These are phyloP conservation scores for Lachancea fermentati DNA, from an alignment of 805 yeast species.

Conservation along the genomic window DNA sequence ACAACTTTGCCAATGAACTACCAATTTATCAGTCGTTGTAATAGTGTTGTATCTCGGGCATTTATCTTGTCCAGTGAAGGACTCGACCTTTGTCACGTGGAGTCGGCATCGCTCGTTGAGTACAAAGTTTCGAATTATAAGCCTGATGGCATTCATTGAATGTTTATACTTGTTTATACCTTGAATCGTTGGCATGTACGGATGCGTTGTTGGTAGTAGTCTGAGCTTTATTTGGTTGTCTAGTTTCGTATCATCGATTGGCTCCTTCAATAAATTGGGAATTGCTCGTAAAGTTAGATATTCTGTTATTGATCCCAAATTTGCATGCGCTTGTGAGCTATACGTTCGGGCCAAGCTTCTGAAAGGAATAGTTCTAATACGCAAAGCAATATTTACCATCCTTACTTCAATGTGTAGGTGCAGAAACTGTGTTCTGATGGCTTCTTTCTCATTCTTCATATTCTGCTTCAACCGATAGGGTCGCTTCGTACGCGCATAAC, in stretches of 20 bases:
- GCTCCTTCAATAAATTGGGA: conserved; percentile 44
- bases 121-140: conserved; percentile 50
- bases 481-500: neutral
- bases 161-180: conserved; percentile 54
- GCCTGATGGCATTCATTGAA: conserved; percentile 50
- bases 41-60: conserved; percentile 12
- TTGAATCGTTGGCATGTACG: conserved; percentile 49
- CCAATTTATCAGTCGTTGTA: conserved; percentile 21
- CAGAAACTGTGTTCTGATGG: no score
- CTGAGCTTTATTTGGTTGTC: conserved; percentile 46
- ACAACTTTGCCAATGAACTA: conserved; percentile 28
- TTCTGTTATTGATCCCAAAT: conserved; percentile 50
- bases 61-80: conserved; percentile 18
- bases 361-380: no score
- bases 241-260: conserved; percentile 41
- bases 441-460: neutral
- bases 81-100: conserved; percentile 40
- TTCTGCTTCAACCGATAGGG: neutral
- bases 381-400: no score
- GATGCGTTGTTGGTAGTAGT: conserved; percentile 50
- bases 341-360: neutral
- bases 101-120: conserved; percentile 47
- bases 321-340: conserved; percentile 19
- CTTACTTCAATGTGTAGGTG: no score
- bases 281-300: conserved; percentile 40